Percentiles rank a stretch among this genome's conserved stretches.
These are phyloP conservation scores for Limonium bicolor DNA, from an alignment of 148 eudicot species.

Conservation along the genomic window DNA sequence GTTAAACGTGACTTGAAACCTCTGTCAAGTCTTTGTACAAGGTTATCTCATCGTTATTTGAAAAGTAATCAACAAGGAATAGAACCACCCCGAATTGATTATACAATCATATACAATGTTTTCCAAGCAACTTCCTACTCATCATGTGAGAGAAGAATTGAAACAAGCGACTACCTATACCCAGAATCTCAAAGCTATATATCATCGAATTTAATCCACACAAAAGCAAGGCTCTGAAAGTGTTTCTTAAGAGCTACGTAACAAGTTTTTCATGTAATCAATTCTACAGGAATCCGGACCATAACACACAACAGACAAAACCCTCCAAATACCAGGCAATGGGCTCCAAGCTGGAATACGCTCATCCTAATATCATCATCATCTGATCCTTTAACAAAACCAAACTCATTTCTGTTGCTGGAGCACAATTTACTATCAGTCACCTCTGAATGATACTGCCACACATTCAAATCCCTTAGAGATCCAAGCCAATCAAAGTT, in stretches of 20 bases:
- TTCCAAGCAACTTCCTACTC: no score
- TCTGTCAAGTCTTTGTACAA: no score
- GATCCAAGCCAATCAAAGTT: constrained; percentile 33
- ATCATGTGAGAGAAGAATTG: no score
- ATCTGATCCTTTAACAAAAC: background rate
- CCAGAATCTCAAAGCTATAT: no score
- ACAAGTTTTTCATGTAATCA: background rate
- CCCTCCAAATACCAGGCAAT: constrained; percentile 44
- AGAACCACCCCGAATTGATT: no score
- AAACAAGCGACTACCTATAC: no score
- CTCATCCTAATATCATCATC: constrained; percentile 6
- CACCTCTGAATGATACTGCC: background rate
- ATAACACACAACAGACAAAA: constrained; percentile 29
- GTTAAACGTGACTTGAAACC: no score
- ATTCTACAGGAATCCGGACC: constrained; percentile 15
- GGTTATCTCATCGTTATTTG: no score
- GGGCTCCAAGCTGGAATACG: constrained; percentile 27
- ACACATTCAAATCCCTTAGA: background rate
- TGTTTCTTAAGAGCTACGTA: background rate
- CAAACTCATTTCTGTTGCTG: constrained; percentile 1
- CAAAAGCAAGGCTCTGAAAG: no score
- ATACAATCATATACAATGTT: no score
- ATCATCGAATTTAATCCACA: no score
- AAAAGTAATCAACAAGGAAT: no score
- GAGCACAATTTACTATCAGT: background rate